Percentiles rank a stretch among this genome's conserved stretches.
Evolutionary conservation across 148 eudicot genomes (phyloP).

Genomic region (Heliosperma pusillum): DNA sequence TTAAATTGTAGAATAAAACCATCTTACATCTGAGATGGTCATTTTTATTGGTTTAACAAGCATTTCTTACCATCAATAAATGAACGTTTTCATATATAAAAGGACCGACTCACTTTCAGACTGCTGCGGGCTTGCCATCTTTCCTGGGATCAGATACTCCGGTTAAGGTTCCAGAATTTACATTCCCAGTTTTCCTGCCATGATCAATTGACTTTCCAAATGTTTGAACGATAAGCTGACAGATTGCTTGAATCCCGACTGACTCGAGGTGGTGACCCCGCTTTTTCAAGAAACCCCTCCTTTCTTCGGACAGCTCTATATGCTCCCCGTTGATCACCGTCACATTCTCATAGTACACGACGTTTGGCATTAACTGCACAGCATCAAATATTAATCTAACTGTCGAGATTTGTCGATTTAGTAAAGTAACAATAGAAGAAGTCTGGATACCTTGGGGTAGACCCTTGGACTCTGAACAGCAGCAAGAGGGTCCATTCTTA

Average conservation of each 20-base stretch:
- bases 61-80: too few species aligned
- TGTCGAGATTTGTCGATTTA: neutral
- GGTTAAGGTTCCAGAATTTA: conserved; percentile 53
- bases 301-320: conserved; percentile 54
- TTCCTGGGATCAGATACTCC: conserved; percentile 82
- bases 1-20: too few species aligned
- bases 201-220: conserved; percentile 27
- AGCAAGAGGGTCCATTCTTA: conserved; percentile 66
- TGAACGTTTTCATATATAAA: neutral
- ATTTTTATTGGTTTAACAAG: too few species aligned
- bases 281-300: conserved; percentile 49
- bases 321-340: conserved; percentile 82
- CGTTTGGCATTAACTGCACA: conserved; percentile 74
- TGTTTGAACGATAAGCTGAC: conserved; percentile 74
- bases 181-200: conserved; percentile 28
- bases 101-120: conserved; percentile 28
- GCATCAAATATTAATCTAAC: neutral
- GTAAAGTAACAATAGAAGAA: neutral
- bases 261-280: conserved; percentile 64
- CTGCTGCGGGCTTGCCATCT: conserved; percentile 75
- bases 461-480: conserved; percentile 80
- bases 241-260: conserved; percentile 48
- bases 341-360: conserved; percentile 76
- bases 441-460: conserved; percentile 60
- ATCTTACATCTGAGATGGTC: too few species aligned